Percentiles rank a stretch among this genome's conserved stretches.
phyloP scores from a whole-genome alignment of 2,329 filamentous ascomycete genomes.

The Xylariomycetidae sp. region DNA sequence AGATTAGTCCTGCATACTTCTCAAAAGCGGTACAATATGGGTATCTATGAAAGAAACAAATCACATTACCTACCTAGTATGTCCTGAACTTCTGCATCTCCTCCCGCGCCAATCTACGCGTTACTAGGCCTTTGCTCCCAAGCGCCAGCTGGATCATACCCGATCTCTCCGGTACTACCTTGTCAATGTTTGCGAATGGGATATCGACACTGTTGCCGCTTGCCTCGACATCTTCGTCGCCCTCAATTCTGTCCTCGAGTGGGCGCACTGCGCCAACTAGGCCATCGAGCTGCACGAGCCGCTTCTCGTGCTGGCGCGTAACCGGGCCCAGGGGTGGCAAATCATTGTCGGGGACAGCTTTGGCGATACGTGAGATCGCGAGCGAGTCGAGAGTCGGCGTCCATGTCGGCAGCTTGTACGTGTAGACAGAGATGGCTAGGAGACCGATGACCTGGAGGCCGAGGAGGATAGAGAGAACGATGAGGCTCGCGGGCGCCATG shows the following conservation, averaged over 20 bases:
- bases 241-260: too few species aligned
- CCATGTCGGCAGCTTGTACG: slow-evolving; percentile 11
- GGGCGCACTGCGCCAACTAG: neutral
- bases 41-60: too few species aligned
- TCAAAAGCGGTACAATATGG: too few species aligned
- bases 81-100: neutral
- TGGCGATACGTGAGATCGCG: slow-evolving; percentile 7
- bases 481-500: slow-evolving; percentile 5
- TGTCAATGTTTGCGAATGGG: too few species aligned
- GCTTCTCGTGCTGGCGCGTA: neutral
- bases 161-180: too few species aligned
- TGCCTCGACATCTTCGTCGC: neutral
- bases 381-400: slow-evolving; percentile 6
- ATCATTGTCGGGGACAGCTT: slow-evolving; percentile 6
- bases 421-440: slow-evolving; percentile 2
- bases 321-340: slow-evolving; percentile 7
- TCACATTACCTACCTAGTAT: too few species aligned
- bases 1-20: too few species aligned
- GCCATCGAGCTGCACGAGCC: neutral
- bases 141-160: neutral
- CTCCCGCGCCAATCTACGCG: neutral
- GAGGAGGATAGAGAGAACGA: slow-evolving; percentile 8
- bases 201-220: neutral
- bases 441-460: slow-evolving; percentile 5
- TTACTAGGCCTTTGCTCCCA: neutral